These are phyloP conservation scores for Gossypium schwendimanii DNA, from an alignment of 441 rosid species.

Conservation along the genomic window DNA sequence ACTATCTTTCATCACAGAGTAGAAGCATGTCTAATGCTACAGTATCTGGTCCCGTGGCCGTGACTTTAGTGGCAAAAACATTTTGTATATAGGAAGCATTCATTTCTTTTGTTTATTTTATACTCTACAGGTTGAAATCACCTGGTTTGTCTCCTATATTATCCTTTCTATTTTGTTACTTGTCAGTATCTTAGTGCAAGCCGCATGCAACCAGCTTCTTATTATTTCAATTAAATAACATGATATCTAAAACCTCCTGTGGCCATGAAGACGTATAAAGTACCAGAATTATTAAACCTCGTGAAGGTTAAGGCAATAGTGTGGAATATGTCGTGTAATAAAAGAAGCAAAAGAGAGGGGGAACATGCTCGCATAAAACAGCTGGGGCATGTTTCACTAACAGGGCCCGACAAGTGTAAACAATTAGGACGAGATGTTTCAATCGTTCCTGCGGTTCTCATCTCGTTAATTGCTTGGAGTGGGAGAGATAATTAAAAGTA, in stretches of 20 bases:
- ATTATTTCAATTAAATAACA: not conserved
- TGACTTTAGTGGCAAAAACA: no score
- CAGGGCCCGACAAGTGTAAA: not conserved
- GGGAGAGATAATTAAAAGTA: not conserved
- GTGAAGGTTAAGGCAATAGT: not conserved
- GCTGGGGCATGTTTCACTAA: not conserved
- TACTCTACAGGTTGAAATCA: not conserved
- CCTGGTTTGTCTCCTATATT: not conserved
- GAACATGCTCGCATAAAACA: not conserved
- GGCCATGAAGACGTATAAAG: not conserved
- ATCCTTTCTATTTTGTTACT: not conserved
- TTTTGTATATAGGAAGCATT: not conserved
- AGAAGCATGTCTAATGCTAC: not conserved
- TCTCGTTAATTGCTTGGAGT: slow-evolving; percentile 8
- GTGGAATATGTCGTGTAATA: not conserved
- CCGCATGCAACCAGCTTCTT: not conserved
- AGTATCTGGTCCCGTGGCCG: not conserved
- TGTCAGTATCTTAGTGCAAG: not conserved
- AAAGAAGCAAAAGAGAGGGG: not conserved
- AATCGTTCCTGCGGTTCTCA: not conserved
- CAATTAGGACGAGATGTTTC: not conserved
- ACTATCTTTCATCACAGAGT: not conserved
- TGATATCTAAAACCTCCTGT: not conserved
- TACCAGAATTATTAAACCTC: not conserved
- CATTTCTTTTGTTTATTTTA: not conserved